phyloP scores from a whole-genome alignment of 2,329 filamentous ascomycete species.

The Myriosclerotinia duriaeana region DNA sequence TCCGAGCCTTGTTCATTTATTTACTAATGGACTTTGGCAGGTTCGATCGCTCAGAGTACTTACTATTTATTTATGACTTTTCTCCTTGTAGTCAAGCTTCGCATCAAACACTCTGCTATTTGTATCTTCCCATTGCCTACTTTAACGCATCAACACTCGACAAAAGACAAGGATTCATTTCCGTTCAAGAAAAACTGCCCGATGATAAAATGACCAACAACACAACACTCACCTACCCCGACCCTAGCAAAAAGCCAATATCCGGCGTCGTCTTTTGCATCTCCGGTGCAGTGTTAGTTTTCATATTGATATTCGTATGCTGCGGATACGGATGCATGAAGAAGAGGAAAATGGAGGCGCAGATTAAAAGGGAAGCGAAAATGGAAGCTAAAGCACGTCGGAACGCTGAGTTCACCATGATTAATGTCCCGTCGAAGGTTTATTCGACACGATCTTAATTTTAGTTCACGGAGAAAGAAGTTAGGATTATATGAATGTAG shows the following conservation, averaged over 20 bases:
- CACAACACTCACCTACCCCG: neutral
- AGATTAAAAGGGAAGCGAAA: neutral
- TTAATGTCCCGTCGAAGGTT: neutral
- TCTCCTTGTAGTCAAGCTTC: too few species aligned
- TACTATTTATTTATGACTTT: too few species aligned
- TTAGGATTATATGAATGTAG: neutral
- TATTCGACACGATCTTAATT: neutral
- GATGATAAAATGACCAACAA: neutral
- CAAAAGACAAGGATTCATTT: too few species aligned
- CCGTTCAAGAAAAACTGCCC: neutral
- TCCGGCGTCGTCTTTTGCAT: constrained; percentile 1
- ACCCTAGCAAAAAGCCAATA: neutral
- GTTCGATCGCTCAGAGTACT: too few species aligned
- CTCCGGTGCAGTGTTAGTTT: neutral
- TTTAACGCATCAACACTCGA: too few species aligned
- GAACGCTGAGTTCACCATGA: neutral
- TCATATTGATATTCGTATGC: constrained; percentile 6
- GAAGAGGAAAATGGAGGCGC: constrained; percentile 1
- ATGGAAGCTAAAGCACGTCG: neutral
- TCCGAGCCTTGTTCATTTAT: too few species aligned
- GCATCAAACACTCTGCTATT: too few species aligned
- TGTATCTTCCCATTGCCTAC: too few species aligned
- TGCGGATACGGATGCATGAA: constrained; percentile 16
- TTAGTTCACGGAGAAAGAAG: neutral
- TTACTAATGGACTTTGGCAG: too few species aligned